Evolutionary conservation across 805 yeast genomes (phyloP).

Genomic region (Candida railenensis): DNA sequence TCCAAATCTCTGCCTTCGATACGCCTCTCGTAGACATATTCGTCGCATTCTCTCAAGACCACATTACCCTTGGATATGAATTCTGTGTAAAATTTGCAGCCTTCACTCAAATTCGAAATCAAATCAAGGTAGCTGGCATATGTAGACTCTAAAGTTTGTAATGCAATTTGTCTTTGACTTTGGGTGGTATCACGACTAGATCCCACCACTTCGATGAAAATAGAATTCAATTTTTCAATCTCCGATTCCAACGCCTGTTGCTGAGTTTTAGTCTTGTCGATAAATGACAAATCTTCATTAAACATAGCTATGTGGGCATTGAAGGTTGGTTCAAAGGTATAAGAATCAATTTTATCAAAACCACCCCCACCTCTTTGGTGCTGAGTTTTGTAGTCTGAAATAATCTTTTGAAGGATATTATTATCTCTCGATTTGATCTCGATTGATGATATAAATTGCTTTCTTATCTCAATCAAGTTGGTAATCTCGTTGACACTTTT

Average conservation of each 20-base stretch:
- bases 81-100: conserved; percentile 67
- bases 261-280: conserved; percentile 35
- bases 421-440: conserved; percentile 46
- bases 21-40: conserved; percentile 50
- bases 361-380: conserved; percentile 13
- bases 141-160: conserved; percentile 52
- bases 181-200: conserved; percentile 19
- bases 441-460: conserved; percentile 38
- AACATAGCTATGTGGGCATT: conserved; percentile 46
- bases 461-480: conserved; percentile 35
- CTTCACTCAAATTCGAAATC: conserved; percentile 61
- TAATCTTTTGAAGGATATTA: conserved; percentile 52
- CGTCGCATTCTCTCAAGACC: conserved; percentile 49
- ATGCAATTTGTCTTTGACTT: conserved; percentile 43
- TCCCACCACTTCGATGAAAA: conserved; percentile 23
- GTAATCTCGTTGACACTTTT: conserved; percentile 27
- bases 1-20: conserved; percentile 55
- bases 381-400: conserved; percentile 42
- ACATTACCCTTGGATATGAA: conserved; percentile 47
- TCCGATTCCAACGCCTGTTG: conserved; percentile 37
- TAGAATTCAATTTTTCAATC: conserved; percentile 31
- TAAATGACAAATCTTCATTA: conserved; percentile 46
- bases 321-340: conserved; percentile 37
- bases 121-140: conserved; percentile 55
- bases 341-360: conserved; percentile 20